Base-by-base conservation (phyloP, 1,284 basidiomycete genomes). In the Phaffia rhodozyma region DNA sequence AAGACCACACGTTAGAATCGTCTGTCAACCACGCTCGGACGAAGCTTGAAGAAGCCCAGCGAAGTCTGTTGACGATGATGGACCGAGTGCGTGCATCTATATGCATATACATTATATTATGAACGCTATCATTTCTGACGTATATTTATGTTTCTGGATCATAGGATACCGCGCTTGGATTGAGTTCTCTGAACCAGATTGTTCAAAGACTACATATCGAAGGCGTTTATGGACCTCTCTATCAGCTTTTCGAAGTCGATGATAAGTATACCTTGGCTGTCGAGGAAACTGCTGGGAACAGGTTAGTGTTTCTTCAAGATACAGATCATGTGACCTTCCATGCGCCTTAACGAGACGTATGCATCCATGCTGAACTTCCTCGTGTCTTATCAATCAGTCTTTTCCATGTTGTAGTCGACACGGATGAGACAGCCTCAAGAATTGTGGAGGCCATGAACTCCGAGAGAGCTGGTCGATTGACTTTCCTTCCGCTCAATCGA, bases 401-500 rank as follows among this genome's bases (percentile, higher is more conserved):
- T 50, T 99, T 98, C 80, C 94, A 98, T 71, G 86, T 98, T 38
- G 94, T 98, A 0, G 94, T 98, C 63, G 96, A 99, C 75, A 91
- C 82, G 18, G 96, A 98, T 72, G 86, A 86, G 52, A 97, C 92
- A 0, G 96, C 91, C 0, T 85, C 84, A 4, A 84, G 82, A 69
- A 83, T 97, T 21, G 83, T 99, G 25, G 89, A 96, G 29, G 81
- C 87, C 67, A 94, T 99, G 92, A 81, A 92, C 71, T 84, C 84
- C 71, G 91, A 97, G 71, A 89, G 87, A 73, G 87, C 84, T 5
- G 96, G 96, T 0, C 85, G 96, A 60, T 89, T 98, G 25, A 99
- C 96, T 0, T 97, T 97, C 77, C 93, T 99, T 86, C 96, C 96
- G 18, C 82, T 99, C 55, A 98, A 98, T 75, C 87, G 94, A n/a